A percentile compares a stretch with the other conserved stretches of the same genome.
Conservation (phyloP, 495 filamentous ascomycete genomes). For the Chaetomidium leptoderma region DNA sequence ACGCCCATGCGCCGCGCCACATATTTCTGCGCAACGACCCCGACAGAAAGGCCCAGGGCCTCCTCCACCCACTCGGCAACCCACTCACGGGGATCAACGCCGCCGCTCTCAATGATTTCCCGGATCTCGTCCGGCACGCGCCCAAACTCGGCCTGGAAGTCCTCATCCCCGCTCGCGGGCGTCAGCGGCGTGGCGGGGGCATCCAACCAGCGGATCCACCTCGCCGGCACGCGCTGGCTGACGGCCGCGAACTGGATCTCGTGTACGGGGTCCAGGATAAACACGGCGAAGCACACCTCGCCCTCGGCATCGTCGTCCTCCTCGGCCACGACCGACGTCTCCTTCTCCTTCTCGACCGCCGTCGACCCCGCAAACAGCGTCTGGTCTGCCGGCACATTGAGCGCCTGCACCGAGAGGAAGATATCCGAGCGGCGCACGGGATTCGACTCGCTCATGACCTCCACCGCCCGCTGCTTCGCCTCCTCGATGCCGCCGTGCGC, state of each 20-base stretch:
- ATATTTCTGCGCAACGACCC: constrained; percentile 91
- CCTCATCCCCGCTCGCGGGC: constrained; percentile 40
- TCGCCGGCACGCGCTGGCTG: constrained; percentile 76
- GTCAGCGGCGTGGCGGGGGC: constrained; percentile 55
- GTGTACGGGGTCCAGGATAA: constrained; percentile 90
- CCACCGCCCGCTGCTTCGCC: constrained; percentile 70
- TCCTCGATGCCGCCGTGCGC: constrained; percentile 71
- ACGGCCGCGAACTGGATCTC: constrained; percentile 80
- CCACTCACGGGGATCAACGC: constrained; percentile 94
- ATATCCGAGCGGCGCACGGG: constrained; percentile 89
- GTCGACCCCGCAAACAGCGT: constrained; percentile 61
- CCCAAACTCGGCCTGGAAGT: constrained; percentile 24
- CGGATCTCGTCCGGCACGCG: constrained; percentile 75
- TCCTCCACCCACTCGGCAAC: constrained; percentile 97
- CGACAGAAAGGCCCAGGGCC: constrained; percentile 69
- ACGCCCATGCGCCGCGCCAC: constrained; percentile 95
- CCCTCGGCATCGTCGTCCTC: constrained; percentile 45
- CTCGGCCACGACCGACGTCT: constrained; percentile 45
- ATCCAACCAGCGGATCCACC: constrained; percentile 92
- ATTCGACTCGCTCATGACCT: constrained; percentile 73
- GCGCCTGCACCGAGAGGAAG: constrained; percentile 89
- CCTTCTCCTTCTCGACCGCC: constrained; percentile 48
- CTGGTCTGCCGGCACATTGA: constrained; percentile 55
- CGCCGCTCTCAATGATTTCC: constrained; percentile 81
- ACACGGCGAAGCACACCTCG: constrained; percentile 81